Base-by-base conservation (phyloP, 2,329 filamentous ascomycete species). In the Pseudogymnoascus sp. region DNA sequence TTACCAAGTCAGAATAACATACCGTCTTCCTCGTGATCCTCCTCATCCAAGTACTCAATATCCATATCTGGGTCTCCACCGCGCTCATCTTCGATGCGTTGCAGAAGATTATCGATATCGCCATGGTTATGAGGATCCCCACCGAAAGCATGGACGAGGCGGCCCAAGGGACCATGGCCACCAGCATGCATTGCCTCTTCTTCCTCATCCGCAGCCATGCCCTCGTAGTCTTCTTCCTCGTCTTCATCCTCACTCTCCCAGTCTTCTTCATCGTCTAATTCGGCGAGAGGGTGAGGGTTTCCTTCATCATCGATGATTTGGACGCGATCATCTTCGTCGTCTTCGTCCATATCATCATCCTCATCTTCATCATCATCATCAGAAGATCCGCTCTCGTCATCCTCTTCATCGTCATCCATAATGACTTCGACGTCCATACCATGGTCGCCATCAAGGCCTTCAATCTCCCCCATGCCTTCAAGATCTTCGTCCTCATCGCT, bases 401-500 rank as follows among this genome's bases (percentile, higher is more conserved):
- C 84, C 11, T 86, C 86, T 61, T 87, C 87, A 37, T 85, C 83
- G 6, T 88, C 87, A n/a, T 90, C 89, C 80, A 97, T 90, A 66
- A 96, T 90, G 68, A 98, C 85, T 76, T 89, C 85, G 64, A 89
- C 83, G 62, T 76, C 70, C 12, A 87, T 80, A 24, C 79, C 82
- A 53, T 84, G 81, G 53, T 88, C 84, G 38, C 84, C 85, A 62
- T 84, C 80, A 19, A 88, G 78, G 60, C 85, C 89, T 78, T 96
- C 93, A 61, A 97, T 90, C 38, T 90, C 87, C 5, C 92, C 93
- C 82, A 96, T 93, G 40, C 87, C 90, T 65, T 87, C 87, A 61
- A 92, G 82, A 63, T 96, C 91, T 66, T 89, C 82, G 65, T 96
- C 91, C 64, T 95, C 90, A 71, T 96, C 93, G 70, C 93, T 96